A percentile compares a stretch with the other conserved stretches of the same genome.
These are phyloP conservation scores for Leishmania tarentolae DNA, from an alignment of 208 protist species.

Conservation along the genomic window DNA sequence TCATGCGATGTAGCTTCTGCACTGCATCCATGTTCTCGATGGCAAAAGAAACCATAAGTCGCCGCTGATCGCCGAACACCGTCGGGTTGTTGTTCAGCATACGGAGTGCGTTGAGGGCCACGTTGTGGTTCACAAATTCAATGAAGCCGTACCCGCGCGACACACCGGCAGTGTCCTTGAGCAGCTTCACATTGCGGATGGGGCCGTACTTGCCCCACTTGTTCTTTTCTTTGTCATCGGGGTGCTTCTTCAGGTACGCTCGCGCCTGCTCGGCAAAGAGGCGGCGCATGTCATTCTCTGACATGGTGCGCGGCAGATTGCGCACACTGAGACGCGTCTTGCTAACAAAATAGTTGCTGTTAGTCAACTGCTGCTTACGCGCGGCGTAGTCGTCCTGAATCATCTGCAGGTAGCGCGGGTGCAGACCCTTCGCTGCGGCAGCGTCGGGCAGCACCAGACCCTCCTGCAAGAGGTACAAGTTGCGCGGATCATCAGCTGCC, in stretches of 20 bases:
- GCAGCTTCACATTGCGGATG: conserved; percentile 86
- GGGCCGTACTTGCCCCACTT: conserved; percentile 91
- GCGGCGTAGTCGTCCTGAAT: conserved; percentile 85
- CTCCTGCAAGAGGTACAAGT: conserved; percentile 89
- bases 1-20: conserved; percentile 88
- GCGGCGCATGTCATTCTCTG: conserved; percentile 86
- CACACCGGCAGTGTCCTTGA: conserved; percentile 79
- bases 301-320: conserved; percentile 89
- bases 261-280: conserved; percentile 78
- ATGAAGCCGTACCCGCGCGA: conserved; percentile 93
- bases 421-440: conserved; percentile 77
- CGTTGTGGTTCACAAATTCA: conserved; percentile 92
- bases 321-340: conserved; percentile 89
- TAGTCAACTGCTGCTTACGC: conserved; percentile 82
- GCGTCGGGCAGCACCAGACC: conserved; percentile 82
- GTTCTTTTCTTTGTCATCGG: conserved; percentile 66
- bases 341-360: conserved; percentile 93
- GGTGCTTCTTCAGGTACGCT: conserved; percentile 75
- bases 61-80: conserved; percentile 79
- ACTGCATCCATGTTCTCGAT: conserved; percentile 90
- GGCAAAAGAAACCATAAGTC: conserved; percentile 92
- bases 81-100: conserved; percentile 94
- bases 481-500: conserved; percentile 86
- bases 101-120: conserved; percentile 84
- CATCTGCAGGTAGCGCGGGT: conserved; percentile 82